Conservation (phyloP, 495 filamentous ascomycete species). For the Letharia columbiana region DNA sequence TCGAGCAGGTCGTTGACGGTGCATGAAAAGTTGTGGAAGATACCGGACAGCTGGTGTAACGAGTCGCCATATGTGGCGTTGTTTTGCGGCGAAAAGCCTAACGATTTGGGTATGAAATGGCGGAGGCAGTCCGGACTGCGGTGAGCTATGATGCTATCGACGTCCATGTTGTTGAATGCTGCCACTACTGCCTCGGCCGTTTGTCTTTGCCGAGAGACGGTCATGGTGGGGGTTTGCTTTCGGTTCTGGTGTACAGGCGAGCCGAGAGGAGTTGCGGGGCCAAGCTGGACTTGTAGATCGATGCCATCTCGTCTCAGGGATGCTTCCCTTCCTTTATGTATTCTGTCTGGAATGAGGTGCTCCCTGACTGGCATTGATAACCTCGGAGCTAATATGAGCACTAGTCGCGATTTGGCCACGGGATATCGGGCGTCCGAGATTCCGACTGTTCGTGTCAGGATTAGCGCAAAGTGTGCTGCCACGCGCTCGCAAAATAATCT, state of each 20-base stretch:
- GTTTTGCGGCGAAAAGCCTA: conserved; percentile 19
- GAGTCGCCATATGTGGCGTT: conserved; percentile 20
- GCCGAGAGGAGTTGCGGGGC: not conserved
- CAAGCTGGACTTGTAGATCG: not conserved
- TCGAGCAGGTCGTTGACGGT: conserved; percentile 24
- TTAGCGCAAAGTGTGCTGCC: no score
- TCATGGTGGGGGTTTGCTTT: conserved; percentile 14
- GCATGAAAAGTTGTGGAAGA: conserved; percentile 26
- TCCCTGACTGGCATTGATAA: not conserved
- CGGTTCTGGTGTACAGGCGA: not conserved
- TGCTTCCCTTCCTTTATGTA: not conserved
- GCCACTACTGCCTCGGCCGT: conserved; percentile 23
- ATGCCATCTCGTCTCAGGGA: not conserved
- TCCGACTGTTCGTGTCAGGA: not conserved
- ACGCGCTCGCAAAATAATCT: not conserved
- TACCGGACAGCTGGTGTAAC: conserved; percentile 14
- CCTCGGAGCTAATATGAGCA: not conserved
- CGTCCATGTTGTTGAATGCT: conserved; percentile 27
- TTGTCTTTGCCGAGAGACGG: conserved; percentile 17
- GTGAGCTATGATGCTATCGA: conserved; percentile 22
- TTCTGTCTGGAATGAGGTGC: not conserved
- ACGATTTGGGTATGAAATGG: conserved; percentile 21
- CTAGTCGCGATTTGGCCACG: not conserved
- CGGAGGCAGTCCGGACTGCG: conserved; percentile 23
- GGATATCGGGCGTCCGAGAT: not conserved